These are phyloP conservation scores for Gryganskiella cystojenkinii DNA, from an alignment of 192 early-diverging fungal species.

Conservation along the genomic window DNA sequence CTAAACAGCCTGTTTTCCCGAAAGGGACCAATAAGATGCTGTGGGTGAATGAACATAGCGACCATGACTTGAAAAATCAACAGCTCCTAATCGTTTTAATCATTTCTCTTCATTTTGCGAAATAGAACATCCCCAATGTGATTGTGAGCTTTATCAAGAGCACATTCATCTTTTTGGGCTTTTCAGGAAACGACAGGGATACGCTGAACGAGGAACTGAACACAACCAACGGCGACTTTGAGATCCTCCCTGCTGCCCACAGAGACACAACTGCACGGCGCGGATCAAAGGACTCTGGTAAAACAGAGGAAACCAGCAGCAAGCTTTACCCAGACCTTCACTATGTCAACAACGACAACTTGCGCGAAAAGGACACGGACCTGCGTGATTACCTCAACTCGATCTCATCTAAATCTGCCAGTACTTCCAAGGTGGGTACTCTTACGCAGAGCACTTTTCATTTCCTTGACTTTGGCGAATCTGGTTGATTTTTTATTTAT, in stretches of 20 bases:
- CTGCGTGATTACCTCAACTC: slow-evolving; percentile 18
- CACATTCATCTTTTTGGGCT: slow-evolving; percentile 23
- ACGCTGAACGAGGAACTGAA: slow-evolving; percentile 9
- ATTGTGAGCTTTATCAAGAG: slow-evolving; percentile 26
- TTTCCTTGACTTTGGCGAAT: no score
- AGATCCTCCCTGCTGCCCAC: slow-evolving; percentile 7
- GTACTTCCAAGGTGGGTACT: no score
- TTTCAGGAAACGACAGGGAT: slow-evolving; percentile 5
- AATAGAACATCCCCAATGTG: slow-evolving; percentile 18
- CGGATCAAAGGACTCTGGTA: neutral
- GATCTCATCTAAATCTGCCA: neutral
- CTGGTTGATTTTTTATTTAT: neutral
- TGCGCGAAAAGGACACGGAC: slow-evolving; percentile 1
- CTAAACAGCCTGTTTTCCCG: neutral
- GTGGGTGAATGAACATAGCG: neutral
- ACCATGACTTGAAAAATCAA: neutral
- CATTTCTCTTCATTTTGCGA: neutral
- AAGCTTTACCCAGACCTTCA: slow-evolving; percentile 7
- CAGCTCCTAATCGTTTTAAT: neutral
- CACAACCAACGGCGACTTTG: slow-evolving; percentile 15
- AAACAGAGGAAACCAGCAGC: neutral
- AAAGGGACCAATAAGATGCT: neutral
- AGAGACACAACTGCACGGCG: neutral
- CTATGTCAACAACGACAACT: no score
- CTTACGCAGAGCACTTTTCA: no score